Evolutionary conservation across 1,284 basidiomycete species (phyloP).

Genomic region (Trichosporon asahii): DNA sequence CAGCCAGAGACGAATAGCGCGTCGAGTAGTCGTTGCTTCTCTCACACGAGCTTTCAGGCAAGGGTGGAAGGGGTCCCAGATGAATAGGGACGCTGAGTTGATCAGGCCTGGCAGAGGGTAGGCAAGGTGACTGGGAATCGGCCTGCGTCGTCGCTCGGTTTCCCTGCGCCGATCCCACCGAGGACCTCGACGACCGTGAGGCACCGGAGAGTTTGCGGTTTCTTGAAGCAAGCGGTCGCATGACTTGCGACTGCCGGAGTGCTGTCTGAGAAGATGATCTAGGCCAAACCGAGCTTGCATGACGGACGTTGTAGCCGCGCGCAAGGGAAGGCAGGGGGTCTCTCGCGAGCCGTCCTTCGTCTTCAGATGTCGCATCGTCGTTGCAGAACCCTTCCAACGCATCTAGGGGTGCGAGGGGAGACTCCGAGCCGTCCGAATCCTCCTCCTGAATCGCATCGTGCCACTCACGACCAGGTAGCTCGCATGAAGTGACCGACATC

Average conservation of each 20-base stretch:
- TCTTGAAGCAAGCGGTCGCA: neutral
- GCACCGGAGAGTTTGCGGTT: slow-evolving; percentile 1
- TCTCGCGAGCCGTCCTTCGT: neutral
- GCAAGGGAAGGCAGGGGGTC: neutral
- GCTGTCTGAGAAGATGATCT: neutral
- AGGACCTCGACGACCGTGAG: neutral
- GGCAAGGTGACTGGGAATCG: neutral
- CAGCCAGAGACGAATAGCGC: neutral
- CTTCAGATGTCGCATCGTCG: slow-evolving; percentile 1
- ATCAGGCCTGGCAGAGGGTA: too few species aligned
- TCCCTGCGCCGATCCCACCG: neutral
- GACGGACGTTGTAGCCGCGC: neutral
- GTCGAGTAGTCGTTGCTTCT: neutral
- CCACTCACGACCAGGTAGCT: neutral
- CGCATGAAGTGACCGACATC: neutral
- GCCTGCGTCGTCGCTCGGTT: neutral
- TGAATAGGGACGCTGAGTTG: slow-evolving; percentile 13
- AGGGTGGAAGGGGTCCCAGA: slow-evolving; percentile 19
- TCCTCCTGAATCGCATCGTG: neutral
- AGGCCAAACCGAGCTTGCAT: neutral
- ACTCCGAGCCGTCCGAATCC: slow-evolving; percentile 16
- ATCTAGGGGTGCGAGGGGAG: slow-evolving; percentile 16
- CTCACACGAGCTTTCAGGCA: neutral
- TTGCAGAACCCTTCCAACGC: slow-evolving; percentile 20
- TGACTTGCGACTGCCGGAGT: neutral